These are phyloP conservation scores for Psidium friedrichsthalianum DNA, from an alignment of 345 rosid genomes.

Conservation along the genomic window DNA sequence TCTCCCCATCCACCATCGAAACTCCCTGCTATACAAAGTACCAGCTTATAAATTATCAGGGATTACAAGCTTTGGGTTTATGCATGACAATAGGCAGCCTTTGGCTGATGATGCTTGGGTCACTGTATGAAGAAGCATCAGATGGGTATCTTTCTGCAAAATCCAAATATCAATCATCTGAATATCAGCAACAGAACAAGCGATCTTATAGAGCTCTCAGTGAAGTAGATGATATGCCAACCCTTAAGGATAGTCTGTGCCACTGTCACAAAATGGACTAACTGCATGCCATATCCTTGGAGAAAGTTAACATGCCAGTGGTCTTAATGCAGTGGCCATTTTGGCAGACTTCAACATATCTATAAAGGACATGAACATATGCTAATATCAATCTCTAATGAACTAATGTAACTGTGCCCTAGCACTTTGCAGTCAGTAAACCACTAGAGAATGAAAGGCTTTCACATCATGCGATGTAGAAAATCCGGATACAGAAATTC, in stretches of 20 bases:
- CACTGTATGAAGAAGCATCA: conserved; percentile 68
- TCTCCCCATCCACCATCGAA: too few species aligned
- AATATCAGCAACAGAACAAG: not conserved
- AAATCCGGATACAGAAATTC: not conserved
- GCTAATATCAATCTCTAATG: not conserved
- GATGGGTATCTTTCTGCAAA: conserved; percentile 76
- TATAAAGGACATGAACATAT: not conserved
- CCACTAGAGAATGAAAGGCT: not conserved
- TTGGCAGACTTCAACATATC: not conserved
- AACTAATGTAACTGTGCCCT: not conserved
- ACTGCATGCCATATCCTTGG: not conserved
- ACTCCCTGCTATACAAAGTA: not conserved
- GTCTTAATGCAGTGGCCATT: not conserved
- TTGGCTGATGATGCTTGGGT: conserved; percentile 79
- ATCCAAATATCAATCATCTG: not conserved
- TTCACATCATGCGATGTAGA: not conserved
- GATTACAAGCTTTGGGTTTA: conserved; percentile 55
- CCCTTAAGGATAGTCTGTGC: not conserved
- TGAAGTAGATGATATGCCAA: not conserved
- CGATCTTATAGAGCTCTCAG: not conserved
- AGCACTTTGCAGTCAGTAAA: not conserved
- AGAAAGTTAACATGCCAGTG: not conserved
- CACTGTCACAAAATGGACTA: not conserved
- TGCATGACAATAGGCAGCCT: conserved; percentile 75
- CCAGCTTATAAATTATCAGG: conserved; percentile 19